Percentiles rank a stretch among this genome's conserved stretches.
These are phyloP conservation scores for Chlorella sorokiniana DNA, from an alignment of 139 green algal species.

Conservation along the genomic window DNA sequence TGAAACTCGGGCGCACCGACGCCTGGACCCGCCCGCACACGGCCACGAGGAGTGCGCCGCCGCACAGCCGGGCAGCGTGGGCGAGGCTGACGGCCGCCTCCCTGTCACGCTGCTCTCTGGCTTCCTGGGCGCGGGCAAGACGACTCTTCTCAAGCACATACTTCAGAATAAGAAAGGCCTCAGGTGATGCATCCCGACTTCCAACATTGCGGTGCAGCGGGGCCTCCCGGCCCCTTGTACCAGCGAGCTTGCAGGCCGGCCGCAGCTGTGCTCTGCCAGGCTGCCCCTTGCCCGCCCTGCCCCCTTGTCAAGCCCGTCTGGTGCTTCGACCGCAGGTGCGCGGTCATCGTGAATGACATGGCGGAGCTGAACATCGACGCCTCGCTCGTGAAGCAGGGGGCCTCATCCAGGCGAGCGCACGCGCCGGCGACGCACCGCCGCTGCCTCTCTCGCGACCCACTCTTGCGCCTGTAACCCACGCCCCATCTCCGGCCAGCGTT, in stretches of 20 bases:
- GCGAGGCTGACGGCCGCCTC: no score
- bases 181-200: constrained; percentile 3
- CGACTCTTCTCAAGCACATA: constrained; percentile 79
- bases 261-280: neutral
- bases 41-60: no score
- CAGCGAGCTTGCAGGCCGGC: no score
- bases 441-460: no score
- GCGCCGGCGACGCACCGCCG: no score
- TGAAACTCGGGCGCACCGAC: no score
- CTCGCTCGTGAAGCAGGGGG: constrained; percentile 54
- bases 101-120: constrained; percentile 75
- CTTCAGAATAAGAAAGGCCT: constrained; percentile 52
- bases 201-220: neutral
- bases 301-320: neutral
- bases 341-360: constrained; percentile 87
- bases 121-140: constrained; percentile 84
- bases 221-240: no score
- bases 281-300: neutral
- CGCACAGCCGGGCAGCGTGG: no score
- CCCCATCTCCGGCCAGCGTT: no score
- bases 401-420: constrained; percentile 33
- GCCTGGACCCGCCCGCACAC: no score
- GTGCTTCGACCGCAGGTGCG: constrained; percentile 51
- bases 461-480: no score
- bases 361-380: constrained; percentile 85